A percentile compares a stretch with the other conserved stretches of the same genome.
phyloP scores from a whole-genome alignment of 306 rosid species.

The Purshia tridentata region DNA sequence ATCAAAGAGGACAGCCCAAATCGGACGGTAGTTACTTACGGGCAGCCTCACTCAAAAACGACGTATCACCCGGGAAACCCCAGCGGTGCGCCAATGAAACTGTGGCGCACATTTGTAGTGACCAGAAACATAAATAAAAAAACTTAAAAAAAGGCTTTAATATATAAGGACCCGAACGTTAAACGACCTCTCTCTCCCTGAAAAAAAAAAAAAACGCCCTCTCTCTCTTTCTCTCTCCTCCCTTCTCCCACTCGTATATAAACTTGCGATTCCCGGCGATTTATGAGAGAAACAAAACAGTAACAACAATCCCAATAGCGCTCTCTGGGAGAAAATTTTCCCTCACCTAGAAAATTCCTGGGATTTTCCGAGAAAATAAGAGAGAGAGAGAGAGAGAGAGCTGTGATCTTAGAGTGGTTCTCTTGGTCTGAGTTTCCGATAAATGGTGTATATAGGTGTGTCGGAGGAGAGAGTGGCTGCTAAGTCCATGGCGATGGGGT shows the following conservation, averaged over 20 bases:
- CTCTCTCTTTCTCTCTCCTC: slow-evolving; percentile 10
- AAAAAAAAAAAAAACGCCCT: slow-evolving; percentile 30
- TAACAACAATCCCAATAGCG: slow-evolving; percentile 3
- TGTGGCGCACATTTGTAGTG: not conserved
- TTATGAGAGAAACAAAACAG: slow-evolving; percentile 16
- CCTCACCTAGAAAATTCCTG: not conserved
- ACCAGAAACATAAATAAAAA: not conserved
- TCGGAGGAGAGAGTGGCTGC: slow-evolving; percentile 20
- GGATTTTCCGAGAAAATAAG: not conserved
- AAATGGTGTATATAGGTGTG: slow-evolving; percentile 55
- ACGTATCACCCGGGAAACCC: slow-evolving; percentile 26
- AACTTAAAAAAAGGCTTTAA: not conserved
- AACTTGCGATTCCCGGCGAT: slow-evolving; percentile 56
- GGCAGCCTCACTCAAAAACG: slow-evolving; percentile 6
- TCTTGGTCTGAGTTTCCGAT: slow-evolving; percentile 14
- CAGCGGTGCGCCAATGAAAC: not conserved
- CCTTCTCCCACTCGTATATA: slow-evolving; percentile 38
- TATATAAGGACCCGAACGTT: slow-evolving; percentile 56
- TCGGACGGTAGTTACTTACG: not conserved
- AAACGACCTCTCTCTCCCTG: slow-evolving; percentile 17
- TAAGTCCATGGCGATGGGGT: slow-evolving; percentile 60
- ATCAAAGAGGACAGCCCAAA: not conserved
- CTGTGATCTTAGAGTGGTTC: slow-evolving; percentile 29
- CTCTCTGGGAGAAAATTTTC: not conserved
- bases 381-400: not conserved